Conservation (phyloP, 495 filamentous ascomycete genomes). For the Penicillium chermesinum region DNA sequence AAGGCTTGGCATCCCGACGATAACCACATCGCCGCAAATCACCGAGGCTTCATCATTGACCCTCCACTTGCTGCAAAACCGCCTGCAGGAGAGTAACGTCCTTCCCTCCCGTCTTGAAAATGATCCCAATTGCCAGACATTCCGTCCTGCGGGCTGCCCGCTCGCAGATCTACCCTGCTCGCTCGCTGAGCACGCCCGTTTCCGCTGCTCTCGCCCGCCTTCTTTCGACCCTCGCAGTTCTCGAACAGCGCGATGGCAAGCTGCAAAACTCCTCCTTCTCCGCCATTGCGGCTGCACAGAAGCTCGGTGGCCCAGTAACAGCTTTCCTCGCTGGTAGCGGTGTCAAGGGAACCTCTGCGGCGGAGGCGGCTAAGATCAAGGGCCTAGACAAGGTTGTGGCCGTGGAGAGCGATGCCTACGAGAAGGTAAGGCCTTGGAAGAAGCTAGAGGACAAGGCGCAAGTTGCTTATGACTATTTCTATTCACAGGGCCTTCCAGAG, state of each 20-base stretch:
- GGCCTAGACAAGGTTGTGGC: constrained; percentile 87
- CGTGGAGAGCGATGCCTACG: constrained; percentile 84
- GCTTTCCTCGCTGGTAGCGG: constrained; percentile 83
- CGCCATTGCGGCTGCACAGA: constrained; percentile 80
- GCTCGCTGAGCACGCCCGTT: constrained; percentile 20
- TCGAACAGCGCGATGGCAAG: constrained; percentile 90
- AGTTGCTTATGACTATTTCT: constrained; percentile 5
- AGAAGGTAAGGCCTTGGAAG: constrained; percentile 57
- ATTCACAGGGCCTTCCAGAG: constrained; percentile 74
- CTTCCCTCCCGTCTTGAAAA: constrained; percentile 15
- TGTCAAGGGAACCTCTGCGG: constrained; percentile 68
- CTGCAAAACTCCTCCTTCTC: constrained; percentile 77
- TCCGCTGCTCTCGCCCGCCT: constrained; percentile 58
- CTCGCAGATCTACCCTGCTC: constrained; percentile 33
- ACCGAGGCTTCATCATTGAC: constrained; percentile 22
- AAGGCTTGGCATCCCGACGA: constrained; percentile 27
- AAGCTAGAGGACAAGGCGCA: neutral
- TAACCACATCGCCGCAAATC: constrained; percentile 31
- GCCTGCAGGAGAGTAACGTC: constrained; percentile 8
- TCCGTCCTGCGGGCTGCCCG: constrained; percentile 48
- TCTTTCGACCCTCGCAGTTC: constrained; percentile 80
- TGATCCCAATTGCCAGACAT: constrained; percentile 41
- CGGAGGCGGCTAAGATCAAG: constrained; percentile 81
- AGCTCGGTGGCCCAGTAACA: constrained; percentile 79
- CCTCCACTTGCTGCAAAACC: constrained; percentile 5